Evolutionary conservation across 1,139 yeast species (phyloP).

Genomic region (Kazachstania sp.): DNA sequence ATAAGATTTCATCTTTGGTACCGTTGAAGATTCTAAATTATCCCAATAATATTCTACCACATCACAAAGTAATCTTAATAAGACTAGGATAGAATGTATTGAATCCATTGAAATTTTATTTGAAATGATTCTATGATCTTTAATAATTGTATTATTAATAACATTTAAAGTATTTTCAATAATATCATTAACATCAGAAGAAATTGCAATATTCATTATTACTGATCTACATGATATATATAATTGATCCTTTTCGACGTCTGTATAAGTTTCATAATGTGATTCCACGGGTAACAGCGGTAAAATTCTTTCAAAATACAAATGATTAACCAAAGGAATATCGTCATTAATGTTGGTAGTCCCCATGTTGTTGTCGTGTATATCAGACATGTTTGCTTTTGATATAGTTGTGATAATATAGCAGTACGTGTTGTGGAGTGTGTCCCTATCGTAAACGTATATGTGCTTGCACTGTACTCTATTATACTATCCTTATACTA

Average conservation of each 20-base stretch:
- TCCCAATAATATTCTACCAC: conserved; percentile 26
- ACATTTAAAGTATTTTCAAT: conserved; percentile 17
- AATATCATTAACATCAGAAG: conserved; percentile 20
- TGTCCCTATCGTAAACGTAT: too few species aligned
- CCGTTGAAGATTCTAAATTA: conserved; percentile 7
- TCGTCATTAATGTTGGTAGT: too few species aligned
- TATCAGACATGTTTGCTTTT: too few species aligned
- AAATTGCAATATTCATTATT: conserved; percentile 23
- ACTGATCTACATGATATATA: conserved; percentile 24
- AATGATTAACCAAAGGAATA: conserved; percentile 14
- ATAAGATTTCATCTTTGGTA: not conserved
- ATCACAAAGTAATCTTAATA: conserved; percentile 25
- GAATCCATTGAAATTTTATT: conserved; percentile 11
- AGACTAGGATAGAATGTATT: conserved; percentile 21
- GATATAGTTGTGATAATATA: too few species aligned
- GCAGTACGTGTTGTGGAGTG: too few species aligned
- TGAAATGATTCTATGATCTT: conserved; percentile 15
- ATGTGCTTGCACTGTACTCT: too few species aligned
- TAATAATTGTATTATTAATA: conserved; percentile 16
- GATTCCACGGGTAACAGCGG: conserved; percentile 24
- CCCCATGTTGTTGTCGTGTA: too few species aligned
- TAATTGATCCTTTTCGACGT: conserved; percentile 24
- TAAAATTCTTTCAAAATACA: conserved; percentile 17
- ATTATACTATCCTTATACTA: too few species aligned
- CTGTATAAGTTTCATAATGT: conserved; percentile 14